Evolutionary conservation across 1,284 basidiomycete genomes (phyloP), one percentile per base, ranked within the genome.

Genomic region (Irpex sp.): DNA sequence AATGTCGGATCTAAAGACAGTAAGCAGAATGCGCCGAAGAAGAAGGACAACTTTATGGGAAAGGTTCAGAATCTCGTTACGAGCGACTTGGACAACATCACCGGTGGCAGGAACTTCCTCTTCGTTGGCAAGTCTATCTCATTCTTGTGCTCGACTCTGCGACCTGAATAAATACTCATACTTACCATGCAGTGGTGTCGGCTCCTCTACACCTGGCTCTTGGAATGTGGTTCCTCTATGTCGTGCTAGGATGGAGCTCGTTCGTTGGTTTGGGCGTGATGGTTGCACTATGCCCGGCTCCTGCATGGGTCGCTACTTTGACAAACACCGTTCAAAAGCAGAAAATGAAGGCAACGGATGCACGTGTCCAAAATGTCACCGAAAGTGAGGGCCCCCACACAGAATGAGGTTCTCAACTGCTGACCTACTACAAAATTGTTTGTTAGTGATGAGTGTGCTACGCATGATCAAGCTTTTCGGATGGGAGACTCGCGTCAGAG

Each of bases 401-500:
- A 33, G 4, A 5, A 15, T 26, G 4, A 26, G 26, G 26, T 43
- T 1, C 7, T 37, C 8, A 7, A 8, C 9, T 13, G 43, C 15
- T 50, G 3, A 6, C 35, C 8, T 35, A 62, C n/a, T 2, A 50
- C 11, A 50, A 55, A n/a, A 33, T 54, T 35, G 35, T 5, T 1
- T 15, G 43, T 8, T 21, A 71, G 77, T 70, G 15, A 72, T 80
- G 73, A 76, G 69, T 53, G 74, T 78, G 19, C 61, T 79, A n/a
- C 75, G 83, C 43, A 84, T 85, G 77, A 74, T 85, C 73, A 88
- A 88, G 71, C 81, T 88, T 65, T 88, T 88, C 67, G 85, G 79
- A 7, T 87, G 84, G 84, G 83, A 85, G 65, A 69, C 69, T 4
- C 74, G 77, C 36, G 79, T 84, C 68, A 72, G 77, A 57, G 71